phyloP scores from a whole-genome alignment of 176 grass and related monocot species.

The Musa schizocarpa region DNA sequence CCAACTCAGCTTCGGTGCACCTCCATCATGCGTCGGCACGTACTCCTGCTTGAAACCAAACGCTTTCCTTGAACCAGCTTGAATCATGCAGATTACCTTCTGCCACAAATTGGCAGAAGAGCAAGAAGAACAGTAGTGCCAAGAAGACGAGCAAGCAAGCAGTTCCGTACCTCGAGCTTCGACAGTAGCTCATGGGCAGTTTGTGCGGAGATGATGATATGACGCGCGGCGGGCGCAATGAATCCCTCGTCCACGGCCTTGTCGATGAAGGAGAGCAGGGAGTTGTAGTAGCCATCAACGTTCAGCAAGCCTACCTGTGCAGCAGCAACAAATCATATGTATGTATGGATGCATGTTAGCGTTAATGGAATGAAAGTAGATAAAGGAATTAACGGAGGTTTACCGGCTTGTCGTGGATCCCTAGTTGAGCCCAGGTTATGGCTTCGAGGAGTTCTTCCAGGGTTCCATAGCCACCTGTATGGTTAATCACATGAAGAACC shows the following conservation, averaged over 20 bases:
- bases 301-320: not conserved
- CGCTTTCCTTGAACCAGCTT: too few relatives aligned
- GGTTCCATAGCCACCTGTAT: not conserved
- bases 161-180: not conserved
- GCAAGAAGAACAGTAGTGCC: too few relatives aligned
- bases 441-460: constrained; percentile 3
- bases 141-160: too few relatives aligned
- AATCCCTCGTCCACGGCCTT: constrained; percentile 1
- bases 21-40: not conserved
- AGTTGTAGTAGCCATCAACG: not conserved
- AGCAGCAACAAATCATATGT: not conserved
- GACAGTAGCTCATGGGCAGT: not conserved
- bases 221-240: not conserved
- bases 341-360: too few relatives aligned
- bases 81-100: too few relatives aligned
- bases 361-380: too few relatives aligned
- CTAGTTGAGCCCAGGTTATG: not conserved
- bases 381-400: too few relatives aligned
- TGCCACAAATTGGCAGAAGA: too few relatives aligned
- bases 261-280: constrained; percentile 3
- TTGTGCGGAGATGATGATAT: not conserved
- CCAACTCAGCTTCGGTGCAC: not conserved
- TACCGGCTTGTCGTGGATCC: constrained; percentile 4
- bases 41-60: not conserved
- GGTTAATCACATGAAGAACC: too few relatives aligned